These are phyloP conservation scores for Verticillium nonalfalfae DNA, from an alignment of 2,329 filamentous ascomycete species.

Conservation along the genomic window DNA sequence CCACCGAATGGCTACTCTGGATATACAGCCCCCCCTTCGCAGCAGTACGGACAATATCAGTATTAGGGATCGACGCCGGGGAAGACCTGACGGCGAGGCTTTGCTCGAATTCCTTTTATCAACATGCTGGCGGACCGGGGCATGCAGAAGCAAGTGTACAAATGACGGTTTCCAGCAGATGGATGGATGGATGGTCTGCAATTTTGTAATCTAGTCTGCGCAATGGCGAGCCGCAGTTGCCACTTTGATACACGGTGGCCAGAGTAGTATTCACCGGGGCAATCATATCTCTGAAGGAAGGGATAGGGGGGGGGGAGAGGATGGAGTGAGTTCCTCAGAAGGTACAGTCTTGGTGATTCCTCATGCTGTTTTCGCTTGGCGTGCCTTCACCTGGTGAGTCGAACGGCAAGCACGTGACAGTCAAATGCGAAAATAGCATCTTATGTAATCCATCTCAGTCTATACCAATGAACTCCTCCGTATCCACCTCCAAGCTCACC, in stretches of 20 bases:
- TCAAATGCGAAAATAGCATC: neutral
- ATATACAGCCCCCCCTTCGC: conserved; percentile 23
- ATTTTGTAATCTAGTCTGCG: neutral
- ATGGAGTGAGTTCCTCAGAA: no score
- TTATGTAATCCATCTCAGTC: no score
- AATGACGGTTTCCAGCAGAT: neutral
- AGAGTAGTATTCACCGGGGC: no score
- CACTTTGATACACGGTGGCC: no score
- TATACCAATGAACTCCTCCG: neutral
- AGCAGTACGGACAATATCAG: conserved; percentile 29
- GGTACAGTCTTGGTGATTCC: no score
- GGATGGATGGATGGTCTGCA: neutral
- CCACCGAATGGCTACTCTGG: conserved; percentile 20
- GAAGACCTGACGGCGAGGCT: no score
- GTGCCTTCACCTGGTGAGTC: no score
- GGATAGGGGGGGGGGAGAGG: no score
- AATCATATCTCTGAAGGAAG: no score
- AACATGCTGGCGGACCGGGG: neutral
- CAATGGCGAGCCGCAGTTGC: neutral
- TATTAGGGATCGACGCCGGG: conserved; percentile 13
- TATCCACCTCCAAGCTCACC: no score
- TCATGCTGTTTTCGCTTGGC: no score
- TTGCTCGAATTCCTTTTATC: no score
- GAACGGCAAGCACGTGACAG: neutral
- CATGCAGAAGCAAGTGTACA: neutral